These are phyloP conservation scores for Trametes cingulata DNA, from an alignment of 768 basidiomycete species.

Conservation along the genomic window DNA sequence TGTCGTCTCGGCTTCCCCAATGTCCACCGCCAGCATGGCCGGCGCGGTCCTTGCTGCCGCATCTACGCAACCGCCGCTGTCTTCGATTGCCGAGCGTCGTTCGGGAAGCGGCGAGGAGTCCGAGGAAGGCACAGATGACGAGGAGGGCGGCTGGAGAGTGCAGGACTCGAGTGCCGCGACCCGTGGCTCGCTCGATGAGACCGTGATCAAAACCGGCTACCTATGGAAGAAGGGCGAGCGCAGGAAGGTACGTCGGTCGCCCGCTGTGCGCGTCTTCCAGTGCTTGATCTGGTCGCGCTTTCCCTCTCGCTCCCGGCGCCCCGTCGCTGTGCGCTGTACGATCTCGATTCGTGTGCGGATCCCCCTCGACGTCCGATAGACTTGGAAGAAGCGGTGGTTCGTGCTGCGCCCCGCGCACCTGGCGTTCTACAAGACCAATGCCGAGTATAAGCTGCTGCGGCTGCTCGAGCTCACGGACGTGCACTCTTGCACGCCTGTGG, in stretches of 20 bases:
- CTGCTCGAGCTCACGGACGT: constrained; percentile 86
- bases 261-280: not conserved
- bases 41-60: constrained; percentile 33
- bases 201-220: constrained; percentile 81
- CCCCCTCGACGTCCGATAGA: constrained; percentile 46
- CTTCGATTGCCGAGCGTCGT: constrained; percentile 76
- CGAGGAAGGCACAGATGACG: constrained; percentile 72
- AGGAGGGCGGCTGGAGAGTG: constrained; percentile 44
- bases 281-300: constrained; percentile 12
- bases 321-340: constrained; percentile 3
- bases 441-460: constrained; percentile 90
- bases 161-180: constrained; percentile 30
- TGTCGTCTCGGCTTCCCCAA: constrained; percentile 37
- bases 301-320: constrained; percentile 6
- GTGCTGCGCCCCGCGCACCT: constrained; percentile 90
- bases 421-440: constrained; percentile 94
- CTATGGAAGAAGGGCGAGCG: constrained; percentile 97
- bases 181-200: constrained; percentile 54
- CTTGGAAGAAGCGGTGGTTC: constrained; percentile 99
- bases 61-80: constrained; percentile 49
- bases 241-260: constrained; percentile 69
- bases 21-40: constrained; percentile 33
- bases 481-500: constrained; percentile 85
- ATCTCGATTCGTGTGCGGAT: constrained; percentile 12
- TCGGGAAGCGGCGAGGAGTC: constrained; percentile 73